phyloP scores from a whole-genome alignment of 306 rosid genomes.

The Vigna reflexopilosa region DNA sequence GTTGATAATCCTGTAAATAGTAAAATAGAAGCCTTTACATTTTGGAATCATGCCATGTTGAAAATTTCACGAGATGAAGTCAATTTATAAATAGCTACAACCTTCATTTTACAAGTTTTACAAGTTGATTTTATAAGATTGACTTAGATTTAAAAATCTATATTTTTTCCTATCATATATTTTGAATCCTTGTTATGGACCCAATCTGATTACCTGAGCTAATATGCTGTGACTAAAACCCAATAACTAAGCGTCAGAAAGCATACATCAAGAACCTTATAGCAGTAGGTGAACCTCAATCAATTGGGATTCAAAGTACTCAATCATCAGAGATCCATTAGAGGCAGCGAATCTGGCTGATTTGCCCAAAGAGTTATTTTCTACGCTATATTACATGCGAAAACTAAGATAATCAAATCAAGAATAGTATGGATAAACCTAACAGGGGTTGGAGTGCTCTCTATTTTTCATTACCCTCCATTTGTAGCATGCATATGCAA shows the following conservation, averaged over 20 bases:
- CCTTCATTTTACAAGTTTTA: too few species aligned
- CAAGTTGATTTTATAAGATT: too few species aligned
- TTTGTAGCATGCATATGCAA: not conserved
- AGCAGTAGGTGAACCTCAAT: not conserved
- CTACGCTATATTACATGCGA: not conserved
- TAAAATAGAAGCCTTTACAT: not conserved
- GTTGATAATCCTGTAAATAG: not conserved
- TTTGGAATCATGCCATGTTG: slow-evolving; percentile 10
- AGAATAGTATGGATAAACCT: not conserved
- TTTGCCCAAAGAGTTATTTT: not conserved
- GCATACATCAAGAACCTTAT: not conserved
- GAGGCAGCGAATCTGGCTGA: not conserved
- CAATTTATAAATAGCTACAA: not conserved
- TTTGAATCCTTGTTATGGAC: not conserved
- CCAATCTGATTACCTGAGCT: not conserved
- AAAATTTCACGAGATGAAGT: too few species aligned
- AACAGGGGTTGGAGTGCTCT: not conserved
- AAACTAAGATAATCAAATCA: not conserved
- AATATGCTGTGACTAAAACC: not conserved
- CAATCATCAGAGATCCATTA: not conserved
- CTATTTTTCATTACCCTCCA: not conserved
- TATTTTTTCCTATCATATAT: too few species aligned
- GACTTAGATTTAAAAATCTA: too few species aligned
- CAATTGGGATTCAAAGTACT: not conserved
- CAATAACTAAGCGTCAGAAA: not conserved